Base-by-base conservation (phyloP, 208 protist genomes). In the Acanthamoeba lenticulata region DNA sequence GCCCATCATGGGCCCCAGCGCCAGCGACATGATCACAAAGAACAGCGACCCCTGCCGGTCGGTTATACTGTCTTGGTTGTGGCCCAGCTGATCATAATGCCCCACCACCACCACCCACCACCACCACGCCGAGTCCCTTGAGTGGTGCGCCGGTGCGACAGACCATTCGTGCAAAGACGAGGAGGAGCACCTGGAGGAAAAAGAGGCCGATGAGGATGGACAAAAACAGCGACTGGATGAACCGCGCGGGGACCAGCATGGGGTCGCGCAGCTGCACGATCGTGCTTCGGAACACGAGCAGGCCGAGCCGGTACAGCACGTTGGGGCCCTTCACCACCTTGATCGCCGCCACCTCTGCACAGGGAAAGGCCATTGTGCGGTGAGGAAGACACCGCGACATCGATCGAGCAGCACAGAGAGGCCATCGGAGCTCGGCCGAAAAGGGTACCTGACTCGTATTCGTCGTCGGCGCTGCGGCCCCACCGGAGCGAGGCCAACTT, bases 1-100 rank as follows among this genome's bases (percentile, higher is more conserved):
- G n/a, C 42, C 17, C 89, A 93, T 83, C 89, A 93, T 74, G 5
- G 89, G 67, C 3, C 57, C 89, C 89, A 93, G n/a, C 15, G 44
- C 55, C 19, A 69, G 6, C 24, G 85, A 34, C 85, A 91, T 91
- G 60, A 34, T 11, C 21, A 91, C 49, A 34, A 93, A 93, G 65
- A 93, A 93, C 40, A 93, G 27, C 32, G 89, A 74, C 1, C 89
- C 89, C 29, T 93, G 45, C 6, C 85, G 9, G 52, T 91, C 60
- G 0, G n/a, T 32, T 0, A 91, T 91, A 36, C 85, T 49, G 0
- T 21, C 36, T 11, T 91, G 85, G 19, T 91, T 27, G 42, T 91
- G 4, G 6, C 42, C 52, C n/a, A 90, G 11, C 85, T 90, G 57
- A n/a, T n/a, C n/a, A n/a, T n/a, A n/a, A n/a, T n/a, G n/a, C n/a